phyloP scores from a whole-genome alignment of 73 alveolate species.

The Paramecium sexaurelia region DNA sequence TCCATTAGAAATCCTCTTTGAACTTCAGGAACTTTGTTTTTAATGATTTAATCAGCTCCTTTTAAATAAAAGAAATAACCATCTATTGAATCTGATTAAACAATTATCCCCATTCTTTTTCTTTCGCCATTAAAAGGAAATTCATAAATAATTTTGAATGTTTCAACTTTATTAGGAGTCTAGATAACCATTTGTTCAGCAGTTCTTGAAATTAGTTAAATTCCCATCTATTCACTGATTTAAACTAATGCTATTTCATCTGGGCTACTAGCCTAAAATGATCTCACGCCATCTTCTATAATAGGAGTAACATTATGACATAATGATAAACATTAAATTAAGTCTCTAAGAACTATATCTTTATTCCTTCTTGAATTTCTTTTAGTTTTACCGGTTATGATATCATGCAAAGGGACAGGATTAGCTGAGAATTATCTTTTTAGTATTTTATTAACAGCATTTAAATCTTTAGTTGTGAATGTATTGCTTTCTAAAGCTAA shows the following conservation, averaged over 20 bases:
- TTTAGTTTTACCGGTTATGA: conserved; percentile 7
- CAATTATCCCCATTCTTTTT: conserved; percentile 91
- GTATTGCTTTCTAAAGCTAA: conserved; percentile 77
- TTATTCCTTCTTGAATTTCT: conserved; percentile 69
- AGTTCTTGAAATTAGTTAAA: no score
- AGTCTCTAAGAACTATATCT: conserved; percentile 82
- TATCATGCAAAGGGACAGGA: conserved; percentile 20
- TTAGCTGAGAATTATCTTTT: conserved; percentile 36
- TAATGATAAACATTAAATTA: conserved; percentile 82
- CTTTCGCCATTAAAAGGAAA: conserved; percentile 77
- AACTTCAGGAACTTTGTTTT: conserved; percentile 82
- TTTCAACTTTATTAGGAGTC: conserved; percentile 73
- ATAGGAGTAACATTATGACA: conserved; percentile 97
- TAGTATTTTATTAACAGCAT: conserved; percentile 73
- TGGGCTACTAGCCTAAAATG: conserved; percentile 82
- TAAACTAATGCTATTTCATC: conserved; percentile 94
- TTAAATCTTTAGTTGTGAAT: conserved; percentile 75
- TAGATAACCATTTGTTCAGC: conserved; percentile 68
- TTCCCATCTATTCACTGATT: conserved; percentile 73
- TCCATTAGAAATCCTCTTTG: conserved; percentile 80
- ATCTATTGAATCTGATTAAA: conserved; percentile 69
- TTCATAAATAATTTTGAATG: conserved; percentile 79
- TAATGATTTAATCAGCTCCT: conserved; percentile 97
- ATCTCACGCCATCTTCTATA: conserved; percentile 71
- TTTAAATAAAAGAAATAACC: conserved; percentile 84